phyloP scores from a whole-genome alignment of 306 rosid genomes.

The Fagus crenata region DNA sequence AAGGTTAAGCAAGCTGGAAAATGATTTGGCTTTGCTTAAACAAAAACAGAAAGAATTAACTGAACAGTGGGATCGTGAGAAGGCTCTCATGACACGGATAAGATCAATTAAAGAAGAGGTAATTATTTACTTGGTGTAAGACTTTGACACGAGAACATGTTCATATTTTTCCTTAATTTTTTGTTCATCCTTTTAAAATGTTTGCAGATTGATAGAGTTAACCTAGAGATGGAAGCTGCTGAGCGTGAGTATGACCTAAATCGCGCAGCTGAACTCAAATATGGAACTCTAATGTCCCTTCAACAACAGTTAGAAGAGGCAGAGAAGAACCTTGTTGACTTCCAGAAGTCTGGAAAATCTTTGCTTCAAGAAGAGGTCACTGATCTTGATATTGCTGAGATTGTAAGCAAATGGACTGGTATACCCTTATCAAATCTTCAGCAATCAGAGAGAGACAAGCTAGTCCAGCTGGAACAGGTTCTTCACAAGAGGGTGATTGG shows the following conservation, averaged over 20 bases:
- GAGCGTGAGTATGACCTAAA: slow-evolving; percentile 85
- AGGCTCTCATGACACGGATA: slow-evolving; percentile 71
- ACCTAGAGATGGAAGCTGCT: slow-evolving; percentile 96
- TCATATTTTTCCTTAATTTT: neutral
- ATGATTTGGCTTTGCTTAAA: slow-evolving; percentile 70
- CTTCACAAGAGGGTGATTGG: slow-evolving; percentile 80
- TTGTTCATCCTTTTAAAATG: slow-evolving; percentile 1
- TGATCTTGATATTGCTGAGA: slow-evolving; percentile 86
- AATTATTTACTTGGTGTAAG: slow-evolving; percentile 4
- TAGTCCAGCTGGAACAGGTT: slow-evolving; percentile 72
- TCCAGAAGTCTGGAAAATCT: slow-evolving; percentile 64
- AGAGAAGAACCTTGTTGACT: slow-evolving; percentile 69
- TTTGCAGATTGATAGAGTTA: slow-evolving; percentile 88
- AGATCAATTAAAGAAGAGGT: slow-evolving; percentile 95
- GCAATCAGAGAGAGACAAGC: slow-evolving; percentile 85
- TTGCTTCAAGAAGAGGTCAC: slow-evolving; percentile 89
- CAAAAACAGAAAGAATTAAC: slow-evolving; percentile 73
- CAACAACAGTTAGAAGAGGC: slow-evolving; percentile 80
- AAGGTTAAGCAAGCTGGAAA: slow-evolving; percentile 80
- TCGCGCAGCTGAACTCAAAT: slow-evolving; percentile 97
- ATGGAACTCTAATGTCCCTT: slow-evolving; percentile 77
- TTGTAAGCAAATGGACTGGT: slow-evolving; percentile 94
- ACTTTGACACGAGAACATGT: neutral
- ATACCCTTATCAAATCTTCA: slow-evolving; percentile 84
- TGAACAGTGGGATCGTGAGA: slow-evolving; percentile 88